Percentiles rank a stretch among this genome's conserved stretches.
Evolutionary conservation across 2,329 filamentous ascomycete species (phyloP).

Genomic region (Cryphonectria radicalis): DNA sequence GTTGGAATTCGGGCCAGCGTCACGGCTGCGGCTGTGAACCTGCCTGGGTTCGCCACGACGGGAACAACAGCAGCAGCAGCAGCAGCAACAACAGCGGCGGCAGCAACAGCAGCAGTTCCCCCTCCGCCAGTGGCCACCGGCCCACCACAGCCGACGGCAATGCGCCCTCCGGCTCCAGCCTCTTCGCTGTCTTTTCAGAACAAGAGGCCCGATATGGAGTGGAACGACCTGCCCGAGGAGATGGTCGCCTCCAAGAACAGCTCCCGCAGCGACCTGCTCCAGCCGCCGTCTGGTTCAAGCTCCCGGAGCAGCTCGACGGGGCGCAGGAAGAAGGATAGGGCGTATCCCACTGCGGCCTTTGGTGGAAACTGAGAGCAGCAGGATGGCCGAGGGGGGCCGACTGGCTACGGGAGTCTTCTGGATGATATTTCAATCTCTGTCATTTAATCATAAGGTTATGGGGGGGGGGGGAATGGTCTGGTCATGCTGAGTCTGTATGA

Average conservation of each 20-base stretch:
- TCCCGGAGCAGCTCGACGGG: conserved; percentile 56
- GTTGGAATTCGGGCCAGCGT: conserved; percentile 31
- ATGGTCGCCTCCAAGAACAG: conserved; percentile 47
- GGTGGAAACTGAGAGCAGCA: conserved; percentile 48
- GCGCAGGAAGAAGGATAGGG: conserved; percentile 61
- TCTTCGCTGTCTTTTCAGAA: conserved; percentile 60
- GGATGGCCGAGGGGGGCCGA: background rate
- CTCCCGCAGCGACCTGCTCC: conserved; percentile 31
- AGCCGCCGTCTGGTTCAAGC: conserved; percentile 47
- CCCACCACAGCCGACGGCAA: conserved; percentile 16
- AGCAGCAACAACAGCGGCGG: background rate
- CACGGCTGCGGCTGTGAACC: conserved; percentile 38
- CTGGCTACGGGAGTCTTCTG: background rate
- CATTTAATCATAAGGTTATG: background rate
- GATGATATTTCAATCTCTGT: background rate
- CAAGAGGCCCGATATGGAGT: conserved; percentile 61
- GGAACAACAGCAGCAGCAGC: conserved; percentile 1
- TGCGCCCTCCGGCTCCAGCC: conserved; percentile 33
- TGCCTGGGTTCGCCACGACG: conserved; percentile 23
- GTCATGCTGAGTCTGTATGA: background rate
- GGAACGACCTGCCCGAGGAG: conserved; percentile 68
- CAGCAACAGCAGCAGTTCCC: conserved; percentile 2
- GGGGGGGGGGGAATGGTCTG: background rate
- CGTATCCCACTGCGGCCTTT: conserved; percentile 67
- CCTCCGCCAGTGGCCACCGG: background rate